Evolutionary conservation across 1,284 basidiomycete species (phyloP).

Genomic region (Tremellales sp.): DNA sequence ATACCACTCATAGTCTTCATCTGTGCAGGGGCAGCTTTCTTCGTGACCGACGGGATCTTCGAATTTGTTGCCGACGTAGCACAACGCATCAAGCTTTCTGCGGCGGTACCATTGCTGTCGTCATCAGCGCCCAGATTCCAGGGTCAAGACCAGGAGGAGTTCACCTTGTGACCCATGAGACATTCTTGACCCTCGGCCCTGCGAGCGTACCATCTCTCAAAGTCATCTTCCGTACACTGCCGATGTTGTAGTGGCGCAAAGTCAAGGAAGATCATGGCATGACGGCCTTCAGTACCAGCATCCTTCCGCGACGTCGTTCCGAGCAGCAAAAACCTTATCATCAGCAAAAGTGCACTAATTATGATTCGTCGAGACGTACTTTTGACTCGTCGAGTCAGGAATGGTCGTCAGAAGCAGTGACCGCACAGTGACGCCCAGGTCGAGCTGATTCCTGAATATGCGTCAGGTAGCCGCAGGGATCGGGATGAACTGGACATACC

Average conservation of each 20-base stretch:
- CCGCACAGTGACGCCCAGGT: slow-evolving; percentile 69
- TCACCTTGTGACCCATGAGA: slow-evolving; percentile 91
- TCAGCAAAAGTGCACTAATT: neutral
- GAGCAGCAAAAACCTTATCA: slow-evolving; percentile 60
- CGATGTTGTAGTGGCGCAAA: slow-evolving; percentile 67
- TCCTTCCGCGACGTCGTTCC: slow-evolving; percentile 69
- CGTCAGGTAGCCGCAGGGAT: neutral
- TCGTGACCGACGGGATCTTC: slow-evolving; percentile 75
- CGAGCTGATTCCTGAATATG: slow-evolving; percentile 61
- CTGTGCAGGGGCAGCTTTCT: slow-evolving; percentile 76
- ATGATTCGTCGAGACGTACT: slow-evolving; percentile 49
- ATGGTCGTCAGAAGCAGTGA: slow-evolving; percentile 74
- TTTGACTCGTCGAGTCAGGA: slow-evolving; percentile 88
- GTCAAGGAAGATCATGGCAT: slow-evolving; percentile 76
- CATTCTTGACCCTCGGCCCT: slow-evolving; percentile 64
- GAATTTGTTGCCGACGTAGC: slow-evolving; percentile 91
- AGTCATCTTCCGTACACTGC: slow-evolving; percentile 70
- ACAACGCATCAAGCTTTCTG: slow-evolving; percentile 76
- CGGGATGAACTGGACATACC: slow-evolving; percentile 55
- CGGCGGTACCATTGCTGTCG: slow-evolving; percentile 85
- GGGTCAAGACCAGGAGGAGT: neutral
- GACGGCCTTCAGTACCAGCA: slow-evolving; percentile 57
- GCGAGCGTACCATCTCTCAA: slow-evolving; percentile 85
- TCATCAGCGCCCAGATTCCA: slow-evolving; percentile 5
- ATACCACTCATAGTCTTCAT: slow-evolving; percentile 90